Evolutionary conservation across 2,329 filamentous ascomycete species (phyloP).

Genomic region (Trichophaea hybrida): DNA sequence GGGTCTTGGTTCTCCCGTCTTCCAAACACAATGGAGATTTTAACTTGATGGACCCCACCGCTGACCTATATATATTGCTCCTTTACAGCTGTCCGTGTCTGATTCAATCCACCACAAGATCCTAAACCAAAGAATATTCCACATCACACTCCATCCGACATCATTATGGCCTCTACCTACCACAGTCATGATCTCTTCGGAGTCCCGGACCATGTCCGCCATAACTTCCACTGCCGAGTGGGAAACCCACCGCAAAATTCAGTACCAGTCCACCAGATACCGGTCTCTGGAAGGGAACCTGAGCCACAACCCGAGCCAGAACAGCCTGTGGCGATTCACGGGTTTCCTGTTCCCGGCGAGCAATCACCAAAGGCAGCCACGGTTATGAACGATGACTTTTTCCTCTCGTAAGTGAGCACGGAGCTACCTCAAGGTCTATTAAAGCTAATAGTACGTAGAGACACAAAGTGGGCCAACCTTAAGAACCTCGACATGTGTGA

Average conservation of each 20-base stretch:
- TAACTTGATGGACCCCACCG: too few species aligned
- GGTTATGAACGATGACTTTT: neutral
- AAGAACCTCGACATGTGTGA: constrained; percentile 1
- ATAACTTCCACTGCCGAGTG: constrained; percentile 3
- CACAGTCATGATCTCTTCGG: too few species aligned
- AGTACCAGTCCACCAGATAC: neutral
- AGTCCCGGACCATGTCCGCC: neutral
- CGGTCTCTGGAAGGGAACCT: neutral
- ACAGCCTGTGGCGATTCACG: neutral
- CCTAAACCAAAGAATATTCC: too few species aligned
- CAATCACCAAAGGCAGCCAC: neutral
- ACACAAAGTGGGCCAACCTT: neutral
- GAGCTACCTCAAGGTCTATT: neutral
- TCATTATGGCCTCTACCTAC: too few species aligned
- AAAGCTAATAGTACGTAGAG: neutral
- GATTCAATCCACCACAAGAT: too few species aligned
- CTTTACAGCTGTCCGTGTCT: too few species aligned
- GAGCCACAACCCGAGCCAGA: neutral
- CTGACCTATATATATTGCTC: too few species aligned
- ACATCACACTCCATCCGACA: too few species aligned
- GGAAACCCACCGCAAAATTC: neutral
- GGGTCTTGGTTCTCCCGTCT: too few species aligned
- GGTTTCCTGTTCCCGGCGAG: constrained; percentile 1
- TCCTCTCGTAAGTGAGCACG: neutral
- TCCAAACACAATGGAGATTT: too few species aligned